These are phyloP conservation scores for Funneliformis caledonium DNA, from an alignment of 371 early-diverging fungal species.

Conservation along the genomic window DNA sequence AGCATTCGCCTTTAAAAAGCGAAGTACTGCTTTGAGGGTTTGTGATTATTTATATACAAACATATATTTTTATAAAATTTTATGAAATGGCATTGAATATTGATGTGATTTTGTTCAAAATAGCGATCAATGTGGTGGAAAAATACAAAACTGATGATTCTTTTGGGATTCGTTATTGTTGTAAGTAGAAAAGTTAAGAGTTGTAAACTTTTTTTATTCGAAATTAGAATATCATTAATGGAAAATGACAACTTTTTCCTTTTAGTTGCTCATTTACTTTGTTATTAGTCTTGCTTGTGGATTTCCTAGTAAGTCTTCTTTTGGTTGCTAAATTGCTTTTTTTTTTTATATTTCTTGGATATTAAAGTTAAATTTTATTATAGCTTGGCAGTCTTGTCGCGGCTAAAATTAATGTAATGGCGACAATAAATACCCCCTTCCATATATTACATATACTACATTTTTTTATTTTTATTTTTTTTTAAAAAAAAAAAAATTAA, in stretches of 20 bases:
- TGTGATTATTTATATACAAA: not conserved
- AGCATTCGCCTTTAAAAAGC: slow-evolving; percentile 88
- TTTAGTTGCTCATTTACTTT: slow-evolving; percentile 68
- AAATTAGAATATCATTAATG: not conserved
- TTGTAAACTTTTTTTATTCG: not conserved
- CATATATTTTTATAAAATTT: not conserved
- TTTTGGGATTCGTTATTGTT: slow-evolving; percentile 68
- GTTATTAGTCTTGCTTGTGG: slow-evolving; percentile 76
- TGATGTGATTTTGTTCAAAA: not conserved
- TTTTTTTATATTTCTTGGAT: not conserved
- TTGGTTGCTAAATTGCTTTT: not conserved
- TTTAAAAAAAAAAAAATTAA: too few relatives aligned
- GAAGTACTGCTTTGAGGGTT: slow-evolving; percentile 85
- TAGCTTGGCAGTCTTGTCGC: slow-evolving; percentile 14
- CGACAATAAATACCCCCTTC: too few relatives aligned
- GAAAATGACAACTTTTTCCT: slow-evolving; percentile 16
- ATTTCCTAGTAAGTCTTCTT: slow-evolving; percentile 51
- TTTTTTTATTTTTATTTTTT: not conserved
- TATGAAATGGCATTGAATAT: not conserved
- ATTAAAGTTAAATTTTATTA: not conserved
- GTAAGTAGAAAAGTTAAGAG: slow-evolving; percentile 53
- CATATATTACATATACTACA: not conserved
- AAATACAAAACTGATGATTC: slow-evolving; percentile 79
- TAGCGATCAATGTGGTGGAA: slow-evolving; percentile 93
- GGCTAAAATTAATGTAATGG: slow-evolving; percentile 9